Conservation (phyloP, 345 rosid species). For the Iberis pinnata region DNA sequence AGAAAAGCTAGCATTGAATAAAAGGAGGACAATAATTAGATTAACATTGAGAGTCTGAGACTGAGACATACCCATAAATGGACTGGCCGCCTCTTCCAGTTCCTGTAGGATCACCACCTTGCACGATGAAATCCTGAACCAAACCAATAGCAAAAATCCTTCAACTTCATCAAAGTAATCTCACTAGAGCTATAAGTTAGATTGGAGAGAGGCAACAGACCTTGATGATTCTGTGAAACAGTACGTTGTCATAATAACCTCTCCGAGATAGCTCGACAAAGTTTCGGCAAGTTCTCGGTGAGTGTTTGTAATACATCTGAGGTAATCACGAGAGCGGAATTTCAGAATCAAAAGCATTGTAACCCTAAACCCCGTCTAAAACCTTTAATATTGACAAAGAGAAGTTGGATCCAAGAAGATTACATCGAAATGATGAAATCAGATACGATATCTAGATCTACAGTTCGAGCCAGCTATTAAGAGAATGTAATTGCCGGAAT, state of each 20-base stretch:
- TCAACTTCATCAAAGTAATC: constrained; percentile 12
- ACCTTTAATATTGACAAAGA: constrained; percentile 6
- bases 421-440: background rate
- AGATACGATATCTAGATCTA: constrained; percentile 4
- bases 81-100: constrained; percentile 95
- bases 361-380: constrained; percentile 11
- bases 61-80: constrained; percentile 89
- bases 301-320: constrained; percentile 81
- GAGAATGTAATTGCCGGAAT: background rate
- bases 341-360: constrained; percentile 12
- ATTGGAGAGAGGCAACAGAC: constrained; percentile 25
- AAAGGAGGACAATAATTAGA: background rate
- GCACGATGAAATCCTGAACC: constrained; percentile 86
- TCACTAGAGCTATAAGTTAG: background rate
- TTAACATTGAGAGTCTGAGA: background rate
- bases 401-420: background rate
- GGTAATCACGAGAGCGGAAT: background rate
- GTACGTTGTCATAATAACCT: constrained; percentile 74
- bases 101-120: constrained; percentile 99
- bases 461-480: constrained; percentile 5
- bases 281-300: constrained; percentile 93
- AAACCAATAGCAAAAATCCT: constrained; percentile 6
- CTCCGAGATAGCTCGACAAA: constrained; percentile 79
- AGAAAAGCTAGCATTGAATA: background rate
- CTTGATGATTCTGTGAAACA: constrained; percentile 89